Conservation (phyloP, 768 basidiomycete genomes). For the Pholiota molesta region DNA sequence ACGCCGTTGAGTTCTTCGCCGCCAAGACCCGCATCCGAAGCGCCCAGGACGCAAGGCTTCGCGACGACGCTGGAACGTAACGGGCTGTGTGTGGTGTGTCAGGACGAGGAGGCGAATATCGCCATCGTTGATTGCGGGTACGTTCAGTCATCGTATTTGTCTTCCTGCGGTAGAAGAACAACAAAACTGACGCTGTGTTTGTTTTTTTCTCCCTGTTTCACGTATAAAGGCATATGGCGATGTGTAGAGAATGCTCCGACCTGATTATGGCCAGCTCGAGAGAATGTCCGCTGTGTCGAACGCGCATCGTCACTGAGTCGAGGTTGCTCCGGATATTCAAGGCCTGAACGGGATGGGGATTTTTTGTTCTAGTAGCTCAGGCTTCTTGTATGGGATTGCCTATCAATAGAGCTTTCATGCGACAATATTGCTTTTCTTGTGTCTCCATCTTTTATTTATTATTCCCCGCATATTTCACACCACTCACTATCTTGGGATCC, state of each 20-base stretch:
- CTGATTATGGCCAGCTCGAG: slow-evolving; percentile 76
- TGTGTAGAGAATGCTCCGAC: slow-evolving; percentile 81
- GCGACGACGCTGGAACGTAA: slow-evolving; percentile 57
- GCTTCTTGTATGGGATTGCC: too few species aligned
- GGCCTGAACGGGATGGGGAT: slow-evolving; percentile 27
- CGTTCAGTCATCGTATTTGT: slow-evolving; percentile 28
- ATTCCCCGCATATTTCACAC: not conserved
- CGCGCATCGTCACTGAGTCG: slow-evolving; percentile 83
- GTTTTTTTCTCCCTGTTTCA: too few species aligned
- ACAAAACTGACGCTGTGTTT: too few species aligned
- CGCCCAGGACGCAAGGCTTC: slow-evolving; percentile 41
- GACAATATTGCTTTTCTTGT: too few species aligned
- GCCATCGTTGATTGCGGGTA: slow-evolving; percentile 95
- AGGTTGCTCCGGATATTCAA: slow-evolving; percentile 79
- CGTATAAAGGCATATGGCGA: slow-evolving; percentile 65
- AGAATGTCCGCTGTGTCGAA: slow-evolving; percentile 91
- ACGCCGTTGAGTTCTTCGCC: slow-evolving; percentile 10
- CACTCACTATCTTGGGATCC: not conserved
- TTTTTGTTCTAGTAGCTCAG: not conserved
- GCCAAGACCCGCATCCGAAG: slow-evolving; percentile 28
- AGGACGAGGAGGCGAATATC: slow-evolving; percentile 93
- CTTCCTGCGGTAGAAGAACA: too few species aligned
- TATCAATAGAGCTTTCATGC: too few species aligned
- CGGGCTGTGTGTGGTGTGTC: slow-evolving; percentile 90
- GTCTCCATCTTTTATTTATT: too few species aligned